A percentile compares a stretch with the other conserved stretches of the same genome.
These are phyloP conservation scores for Talaromyces sp. DNA, from an alignment of 2,329 filamentous ascomycete genomes.

Conservation along the genomic window DNA sequence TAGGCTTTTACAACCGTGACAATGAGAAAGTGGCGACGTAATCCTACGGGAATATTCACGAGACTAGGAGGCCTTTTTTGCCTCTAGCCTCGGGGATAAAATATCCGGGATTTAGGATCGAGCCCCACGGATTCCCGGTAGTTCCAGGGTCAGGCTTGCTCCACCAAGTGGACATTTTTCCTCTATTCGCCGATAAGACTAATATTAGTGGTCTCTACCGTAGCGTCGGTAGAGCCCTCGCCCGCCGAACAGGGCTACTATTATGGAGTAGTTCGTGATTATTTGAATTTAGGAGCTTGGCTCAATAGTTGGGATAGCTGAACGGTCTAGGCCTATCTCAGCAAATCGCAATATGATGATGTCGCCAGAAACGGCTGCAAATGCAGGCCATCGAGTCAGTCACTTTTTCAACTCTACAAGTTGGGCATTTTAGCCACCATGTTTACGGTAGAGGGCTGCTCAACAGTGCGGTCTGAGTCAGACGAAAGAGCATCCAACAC, in stretches of 20 bases:
- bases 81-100: not conserved
- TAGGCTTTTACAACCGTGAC: not conserved
- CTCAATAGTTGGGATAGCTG: not conserved
- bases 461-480: not conserved
- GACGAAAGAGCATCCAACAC: not conserved
- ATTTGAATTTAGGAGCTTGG: not conserved
- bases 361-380: not conserved
- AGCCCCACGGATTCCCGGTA: not conserved
- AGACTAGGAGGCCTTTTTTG: not conserved
- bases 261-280: not conserved
- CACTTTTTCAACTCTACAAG: not conserved
- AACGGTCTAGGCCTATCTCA: not conserved
- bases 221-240: not conserved
- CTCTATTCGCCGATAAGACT: not conserved
- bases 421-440: not conserved
- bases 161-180: not conserved
- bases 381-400: not conserved
- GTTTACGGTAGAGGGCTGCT: not conserved
- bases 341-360: not conserved
- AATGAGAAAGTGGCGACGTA: not conserved
- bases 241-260: not conserved
- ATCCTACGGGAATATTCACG: not conserved
- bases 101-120: not conserved
- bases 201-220: not conserved
- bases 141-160: not conserved